Evolutionary conservation across 2,329 filamentous ascomycete genomes (phyloP).

Genomic region (Colletotrichum noveboracense): DNA sequence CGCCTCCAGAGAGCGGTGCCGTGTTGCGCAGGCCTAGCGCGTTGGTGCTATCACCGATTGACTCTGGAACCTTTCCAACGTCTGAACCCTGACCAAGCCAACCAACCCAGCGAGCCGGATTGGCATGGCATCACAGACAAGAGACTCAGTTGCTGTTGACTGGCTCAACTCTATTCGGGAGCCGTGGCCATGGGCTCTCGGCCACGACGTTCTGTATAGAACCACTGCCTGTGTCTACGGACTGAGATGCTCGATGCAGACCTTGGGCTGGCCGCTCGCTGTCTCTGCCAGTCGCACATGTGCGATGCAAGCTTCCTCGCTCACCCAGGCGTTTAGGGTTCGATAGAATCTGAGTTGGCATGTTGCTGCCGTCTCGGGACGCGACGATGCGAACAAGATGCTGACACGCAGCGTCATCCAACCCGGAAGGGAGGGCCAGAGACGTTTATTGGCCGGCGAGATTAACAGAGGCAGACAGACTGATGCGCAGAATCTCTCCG

Average conservation of each 20-base stretch:
- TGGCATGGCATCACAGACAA: constrained; percentile 17
- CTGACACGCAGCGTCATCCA: background rate
- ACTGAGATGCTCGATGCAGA: background rate
- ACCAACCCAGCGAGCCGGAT: constrained; percentile 12
- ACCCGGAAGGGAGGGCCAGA: background rate
- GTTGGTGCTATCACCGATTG: background rate
- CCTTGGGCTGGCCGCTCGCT: background rate
- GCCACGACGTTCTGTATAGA: background rate
- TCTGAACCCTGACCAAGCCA: constrained; percentile 7
- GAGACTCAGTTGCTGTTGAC: background rate
- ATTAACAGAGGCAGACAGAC: background rate
- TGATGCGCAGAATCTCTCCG: background rate
- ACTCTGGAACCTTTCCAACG: constrained; percentile 16
- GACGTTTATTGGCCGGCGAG: background rate
- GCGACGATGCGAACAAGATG: constrained; percentile 7
- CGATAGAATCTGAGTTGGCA: background rate
- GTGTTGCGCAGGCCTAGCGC: constrained; percentile 1
- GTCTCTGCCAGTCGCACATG: constrained; percentile 5
- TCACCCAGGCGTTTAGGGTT: background rate
- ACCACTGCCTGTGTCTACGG: background rate
- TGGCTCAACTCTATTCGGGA: constrained; percentile 4
- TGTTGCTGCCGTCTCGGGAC: background rate
- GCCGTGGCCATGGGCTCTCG: background rate
- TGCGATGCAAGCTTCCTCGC: constrained; percentile 9
- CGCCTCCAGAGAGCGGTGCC: background rate